Evolutionary conservation across 495 filamentous ascomycete species (phyloP), one percentile per base, ranked within the genome.

Genomic region (Penicillium maclennaniae): DNA sequence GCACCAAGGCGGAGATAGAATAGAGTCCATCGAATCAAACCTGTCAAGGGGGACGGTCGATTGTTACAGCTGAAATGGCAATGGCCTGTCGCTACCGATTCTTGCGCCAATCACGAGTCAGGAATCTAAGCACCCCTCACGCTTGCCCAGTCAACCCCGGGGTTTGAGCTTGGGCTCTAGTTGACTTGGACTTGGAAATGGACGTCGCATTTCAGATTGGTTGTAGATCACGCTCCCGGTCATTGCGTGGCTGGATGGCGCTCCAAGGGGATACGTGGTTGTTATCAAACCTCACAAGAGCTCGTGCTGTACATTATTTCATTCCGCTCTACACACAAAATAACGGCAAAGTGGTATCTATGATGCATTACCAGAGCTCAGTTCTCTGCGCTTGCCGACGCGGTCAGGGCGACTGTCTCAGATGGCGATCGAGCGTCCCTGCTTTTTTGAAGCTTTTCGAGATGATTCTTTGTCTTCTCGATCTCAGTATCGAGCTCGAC

Each of bases 401-500:
- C 27, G n/a, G 26, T 43, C 48, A 43, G 36, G 2, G 26, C 10
- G 7, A 14, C 31, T 1, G 36, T 47, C 12, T 46, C 47, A 7
- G 38, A 31, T 6, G 15, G 17, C 10, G 34, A 49, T 9, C 43
- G 47, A 2, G 34, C 50, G 7, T 61, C 54, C 17, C 53, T 63
- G 12, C 47, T 49, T 21, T 44, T 26, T 44, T 65, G 49, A 25
- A 70, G 40, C 16, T 49, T 46, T 1, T 21, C 56, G 28, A 70
- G 38, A 20, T 56, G 40, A n/a, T 44, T 19, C 21, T 52, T 56
- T 5, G 55, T n/a, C 10, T 48, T 37, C 3, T 26, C 41, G 14
- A 71, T 65, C 36, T 69, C 61, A 31, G 47, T 43, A 6, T 71
- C 62, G 15, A 71, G 23, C 50, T 71, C 69, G 4, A 45, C 20